These are phyloP conservation scores for Arthrobotrys sinensis DNA, from an alignment of 2,329 filamentous ascomycete species.

Conservation along the genomic window DNA sequence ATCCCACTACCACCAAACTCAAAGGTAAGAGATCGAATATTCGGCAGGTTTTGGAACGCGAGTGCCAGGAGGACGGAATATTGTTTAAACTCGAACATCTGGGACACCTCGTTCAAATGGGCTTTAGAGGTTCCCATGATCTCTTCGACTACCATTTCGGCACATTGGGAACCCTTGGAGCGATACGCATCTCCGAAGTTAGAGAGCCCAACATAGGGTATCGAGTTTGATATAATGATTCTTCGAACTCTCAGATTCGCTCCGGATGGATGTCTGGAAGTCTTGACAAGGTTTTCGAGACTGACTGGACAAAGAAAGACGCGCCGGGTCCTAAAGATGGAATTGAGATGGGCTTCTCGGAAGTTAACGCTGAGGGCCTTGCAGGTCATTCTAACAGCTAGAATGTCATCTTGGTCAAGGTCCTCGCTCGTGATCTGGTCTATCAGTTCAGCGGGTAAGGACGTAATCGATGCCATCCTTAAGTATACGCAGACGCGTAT, in stretches of 20 bases:
- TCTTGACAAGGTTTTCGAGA: slow-evolving; percentile 33
- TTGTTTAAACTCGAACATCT: neutral
- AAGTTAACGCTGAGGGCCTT: neutral
- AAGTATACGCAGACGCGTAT: neutral
- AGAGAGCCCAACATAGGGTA: slow-evolving; percentile 3
- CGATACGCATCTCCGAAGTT: no score
- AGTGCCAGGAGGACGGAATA: neutral
- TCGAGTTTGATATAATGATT: neutral
- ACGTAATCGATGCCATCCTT: slow-evolving; percentile 6
- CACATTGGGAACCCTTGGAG: neutral
- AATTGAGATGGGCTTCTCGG: slow-evolving; percentile 19
- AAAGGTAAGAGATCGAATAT: neutral
- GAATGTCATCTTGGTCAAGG: slow-evolving; percentile 36
- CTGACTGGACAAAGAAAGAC: slow-evolving; percentile 8
- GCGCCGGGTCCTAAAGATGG: slow-evolving; percentile 5
- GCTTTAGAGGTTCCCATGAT: neutral
- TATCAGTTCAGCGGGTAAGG: slow-evolving; percentile 4
- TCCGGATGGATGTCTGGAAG: slow-evolving; percentile 16
- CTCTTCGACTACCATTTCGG: neutral
- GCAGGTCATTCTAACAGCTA: slow-evolving; percentile 36
- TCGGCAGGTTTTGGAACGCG: slow-evolving; percentile 23
- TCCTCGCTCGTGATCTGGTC: neutral
- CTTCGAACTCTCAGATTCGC: slow-evolving; percentile 7
- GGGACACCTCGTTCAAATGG: neutral
- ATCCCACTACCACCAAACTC: neutral